Conservation (phyloP, 1,284 basidiomycete genomes). For the Wallemia hederae region DNA sequence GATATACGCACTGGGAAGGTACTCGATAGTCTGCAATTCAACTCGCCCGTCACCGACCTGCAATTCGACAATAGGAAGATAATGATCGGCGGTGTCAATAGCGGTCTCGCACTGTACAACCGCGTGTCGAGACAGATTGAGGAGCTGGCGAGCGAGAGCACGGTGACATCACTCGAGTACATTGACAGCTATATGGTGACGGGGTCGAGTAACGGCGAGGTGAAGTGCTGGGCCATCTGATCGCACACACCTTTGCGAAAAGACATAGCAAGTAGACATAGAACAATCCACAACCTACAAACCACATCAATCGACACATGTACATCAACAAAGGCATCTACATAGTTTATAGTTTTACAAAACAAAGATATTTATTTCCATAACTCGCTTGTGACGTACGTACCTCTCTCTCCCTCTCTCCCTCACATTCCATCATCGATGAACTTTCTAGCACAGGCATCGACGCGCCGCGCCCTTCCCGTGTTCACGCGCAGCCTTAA, state of each 20-base stretch:
- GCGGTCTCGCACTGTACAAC: conserved; percentile 58
- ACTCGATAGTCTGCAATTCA: conserved; percentile 67
- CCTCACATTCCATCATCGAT: no score
- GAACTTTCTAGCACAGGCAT: not conserved
- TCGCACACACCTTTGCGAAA: no score
- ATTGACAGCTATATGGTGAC: conserved; percentile 88
- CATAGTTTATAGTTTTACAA: not conserved
- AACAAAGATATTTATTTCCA: not conserved
- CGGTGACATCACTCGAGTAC: conserved; percentile 74
- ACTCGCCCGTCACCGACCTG: conserved; percentile 62
- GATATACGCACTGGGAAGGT: conserved; percentile 72
- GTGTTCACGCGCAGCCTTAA: not conserved
- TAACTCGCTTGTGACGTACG: no score
- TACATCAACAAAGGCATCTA: not conserved
- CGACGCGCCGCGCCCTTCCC: not conserved
- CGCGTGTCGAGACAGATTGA: conserved; percentile 74
- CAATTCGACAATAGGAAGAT: conserved; percentile 92
- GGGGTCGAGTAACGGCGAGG: conserved; percentile 55
- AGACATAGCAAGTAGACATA: no score
- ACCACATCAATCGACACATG: no score
- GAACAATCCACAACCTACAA: no score
- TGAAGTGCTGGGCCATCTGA: conserved; percentile 86
- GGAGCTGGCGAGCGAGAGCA: conserved; percentile 37
- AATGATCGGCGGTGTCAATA: conserved; percentile 74
- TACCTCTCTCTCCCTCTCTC: no score